Base-by-base conservation (phyloP, 345 rosid species). In the Diplotaxis tenuifolia region DNA sequence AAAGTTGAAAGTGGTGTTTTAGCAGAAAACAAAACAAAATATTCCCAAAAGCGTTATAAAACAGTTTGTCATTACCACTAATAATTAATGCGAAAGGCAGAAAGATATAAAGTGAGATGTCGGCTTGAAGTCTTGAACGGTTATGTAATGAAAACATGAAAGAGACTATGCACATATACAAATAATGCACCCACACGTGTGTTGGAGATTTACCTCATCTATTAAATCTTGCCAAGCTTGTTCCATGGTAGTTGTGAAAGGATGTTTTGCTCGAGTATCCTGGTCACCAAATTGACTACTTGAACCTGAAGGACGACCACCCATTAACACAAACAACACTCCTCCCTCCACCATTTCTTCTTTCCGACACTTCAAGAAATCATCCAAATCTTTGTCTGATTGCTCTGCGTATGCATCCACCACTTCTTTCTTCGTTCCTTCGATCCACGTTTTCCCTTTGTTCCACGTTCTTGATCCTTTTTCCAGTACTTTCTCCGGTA, bases 221-320 rank as follows among this genome's bases (percentile, higher is more conserved):
- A 84, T 19, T 15, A 86, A 65, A 74, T 86, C 90, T 78, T 83
- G 85, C 88, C 90, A 86, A 69, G 88, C 84, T 19, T 83, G 85
- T 73, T 86, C 88, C 90, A 86, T 80, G 70, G 88, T 78, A 38
- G 73, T 70, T 9, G 86, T 82, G 72, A 86, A 84, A 16, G 90
- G 90, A 68, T 86, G 90, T 78, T 86, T 84, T 19, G 77, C 85
- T 40, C 83, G 80, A 9, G 85, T 64, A 40, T 83, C 83, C 11
- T 81, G 78, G 69, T 86, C 88, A 3, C 76, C 86, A 40, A 86
- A 56, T 62, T 86, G 90, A 53, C 72, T 77, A 75, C 70, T 47
- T 50, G 80, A 55, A 9, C 83, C 82, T 12, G 67, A 74, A 59
- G 79, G 85, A 67, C 90, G 79, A 55, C 86, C 88, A 34, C 62